Evolutionary conservation across 192 early-diverging fungal genomes (phyloP).

Genomic region (Diversispora epigaea): DNA sequence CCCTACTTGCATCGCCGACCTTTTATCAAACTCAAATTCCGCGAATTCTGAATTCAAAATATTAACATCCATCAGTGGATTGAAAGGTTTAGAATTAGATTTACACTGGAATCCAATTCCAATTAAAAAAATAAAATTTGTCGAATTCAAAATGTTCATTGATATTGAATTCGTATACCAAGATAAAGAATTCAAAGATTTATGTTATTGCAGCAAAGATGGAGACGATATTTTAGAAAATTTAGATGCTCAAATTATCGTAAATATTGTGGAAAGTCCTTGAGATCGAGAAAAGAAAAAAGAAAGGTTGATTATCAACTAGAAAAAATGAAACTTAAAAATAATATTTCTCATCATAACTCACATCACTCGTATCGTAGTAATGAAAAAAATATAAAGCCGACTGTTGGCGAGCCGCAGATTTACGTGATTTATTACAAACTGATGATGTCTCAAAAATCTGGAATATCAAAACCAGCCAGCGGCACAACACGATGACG

Average conservation of each 20-base stretch:
- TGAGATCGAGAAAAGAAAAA: constrained; percentile 3
- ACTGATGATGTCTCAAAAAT: not conserved
- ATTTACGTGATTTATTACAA: not conserved
- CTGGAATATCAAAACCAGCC: not conserved
- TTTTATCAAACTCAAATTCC: not conserved
- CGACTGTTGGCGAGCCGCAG: not conserved
- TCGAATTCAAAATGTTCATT: not conserved
- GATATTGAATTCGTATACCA: not conserved
- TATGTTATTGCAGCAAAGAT: not conserved
- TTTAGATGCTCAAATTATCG: not conserved
- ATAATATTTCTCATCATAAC: not conserved
- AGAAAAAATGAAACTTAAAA: not conserved
- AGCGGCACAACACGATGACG: not conserved
- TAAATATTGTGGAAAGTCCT: not conserved
- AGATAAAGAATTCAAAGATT: not conserved
- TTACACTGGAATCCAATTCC: constrained; percentile 33
- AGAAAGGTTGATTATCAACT: not conserved
- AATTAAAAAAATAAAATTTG: not conserved
- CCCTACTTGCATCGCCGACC: not conserved
- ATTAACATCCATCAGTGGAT: not conserved
- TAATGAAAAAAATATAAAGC: not conserved
- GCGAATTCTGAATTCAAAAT: not conserved
- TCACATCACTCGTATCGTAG: not conserved
- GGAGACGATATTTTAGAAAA: not conserved
- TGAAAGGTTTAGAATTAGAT: constrained; percentile 19